phyloP scores from a whole-genome alignment of 208 protist genomes.

The Wallacemonas sp. region DNA sequence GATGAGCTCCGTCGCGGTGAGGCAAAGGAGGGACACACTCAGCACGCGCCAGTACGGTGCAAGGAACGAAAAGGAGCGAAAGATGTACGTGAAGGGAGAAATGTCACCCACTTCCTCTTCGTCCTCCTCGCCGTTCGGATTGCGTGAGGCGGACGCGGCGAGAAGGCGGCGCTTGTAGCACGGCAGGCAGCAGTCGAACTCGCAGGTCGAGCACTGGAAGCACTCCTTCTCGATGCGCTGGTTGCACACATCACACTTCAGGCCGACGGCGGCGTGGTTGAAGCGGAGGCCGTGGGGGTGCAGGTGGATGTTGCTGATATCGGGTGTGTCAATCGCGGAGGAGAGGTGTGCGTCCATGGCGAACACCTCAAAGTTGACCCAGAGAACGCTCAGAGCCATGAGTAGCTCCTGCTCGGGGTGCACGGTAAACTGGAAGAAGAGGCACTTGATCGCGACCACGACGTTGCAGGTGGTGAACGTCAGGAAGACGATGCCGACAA shows the following conservation, averaged over 20 bases:
- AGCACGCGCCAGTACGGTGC: conserved; percentile 45
- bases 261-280: conserved; percentile 36
- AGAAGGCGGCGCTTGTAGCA: conserved; percentile 41
- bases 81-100: conserved; percentile 45
- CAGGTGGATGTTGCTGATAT: conserved; percentile 35
- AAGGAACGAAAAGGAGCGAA: conserved; percentile 39
- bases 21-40: conserved; percentile 33
- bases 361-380: conserved; percentile 52
- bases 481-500: conserved; percentile 31
- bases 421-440: conserved; percentile 40
- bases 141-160: conserved; percentile 18
- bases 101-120: conserved; percentile 27
- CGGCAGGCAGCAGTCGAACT: conserved; percentile 51
- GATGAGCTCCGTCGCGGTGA: conserved; percentile 39
- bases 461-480: conserved; percentile 39
- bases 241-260: conserved; percentile 56
- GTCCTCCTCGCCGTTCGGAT: conserved; percentile 22
- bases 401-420: conserved; percentile 33
- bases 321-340: conserved; percentile 20
- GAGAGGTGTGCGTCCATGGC: conserved; percentile 30
- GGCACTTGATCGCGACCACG: conserved; percentile 42
- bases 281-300: conserved; percentile 48
- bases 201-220: conserved; percentile 42
- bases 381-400: conserved; percentile 46
- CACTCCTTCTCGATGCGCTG: conserved; percentile 48